Percentiles rank a stretch among this genome's conserved stretches.
These are phyloP conservation scores for Penicillium herquei DNA, from an alignment of 495 filamentous ascomycete genomes.

Conservation along the genomic window DNA sequence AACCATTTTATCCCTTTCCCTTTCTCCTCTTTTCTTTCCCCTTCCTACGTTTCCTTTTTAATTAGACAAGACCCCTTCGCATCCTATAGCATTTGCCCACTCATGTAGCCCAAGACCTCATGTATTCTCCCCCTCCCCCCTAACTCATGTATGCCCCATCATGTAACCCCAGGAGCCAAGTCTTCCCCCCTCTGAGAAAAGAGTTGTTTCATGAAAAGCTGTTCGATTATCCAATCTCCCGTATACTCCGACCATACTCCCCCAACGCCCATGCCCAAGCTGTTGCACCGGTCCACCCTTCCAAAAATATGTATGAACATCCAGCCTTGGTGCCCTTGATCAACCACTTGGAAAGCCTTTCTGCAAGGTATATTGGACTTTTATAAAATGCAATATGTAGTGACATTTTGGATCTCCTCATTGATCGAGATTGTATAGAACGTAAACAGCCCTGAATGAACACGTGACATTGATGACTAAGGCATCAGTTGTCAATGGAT, in stretches of 20 bases:
- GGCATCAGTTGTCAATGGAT: too few relatives aligned
- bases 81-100: slow-evolving; percentile 30
- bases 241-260: slow-evolving; percentile 28
- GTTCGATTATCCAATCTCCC: slow-evolving; percentile 18
- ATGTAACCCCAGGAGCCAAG: slow-evolving; percentile 17
- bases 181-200: slow-evolving; percentile 21
- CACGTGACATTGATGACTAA: slow-evolving; percentile 16
- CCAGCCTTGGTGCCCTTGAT: background rate
- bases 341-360: background rate
- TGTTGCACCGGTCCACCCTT: slow-evolving; percentile 5
- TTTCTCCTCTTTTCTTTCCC: slow-evolving; percentile 9
- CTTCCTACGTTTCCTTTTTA: slow-evolving; percentile 33
- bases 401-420: too few relatives aligned
- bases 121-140: slow-evolving; percentile 34
- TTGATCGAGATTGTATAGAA: too few relatives aligned
- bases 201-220: slow-evolving; percentile 40
- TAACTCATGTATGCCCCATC: slow-evolving; percentile 20
- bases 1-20: slow-evolving; percentile 16
- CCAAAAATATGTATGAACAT: slow-evolving; percentile 31
- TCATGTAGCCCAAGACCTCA: slow-evolving; percentile 55
- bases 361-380: background rate
- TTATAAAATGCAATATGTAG: background rate
- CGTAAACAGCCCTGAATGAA: too few relatives aligned
- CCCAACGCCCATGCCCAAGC: slow-evolving; percentile 5
- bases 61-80: slow-evolving; percentile 44